Evolutionary conservation across 1,284 basidiomycete species (phyloP).

Genomic region (Kwoniella shivajii): DNA sequence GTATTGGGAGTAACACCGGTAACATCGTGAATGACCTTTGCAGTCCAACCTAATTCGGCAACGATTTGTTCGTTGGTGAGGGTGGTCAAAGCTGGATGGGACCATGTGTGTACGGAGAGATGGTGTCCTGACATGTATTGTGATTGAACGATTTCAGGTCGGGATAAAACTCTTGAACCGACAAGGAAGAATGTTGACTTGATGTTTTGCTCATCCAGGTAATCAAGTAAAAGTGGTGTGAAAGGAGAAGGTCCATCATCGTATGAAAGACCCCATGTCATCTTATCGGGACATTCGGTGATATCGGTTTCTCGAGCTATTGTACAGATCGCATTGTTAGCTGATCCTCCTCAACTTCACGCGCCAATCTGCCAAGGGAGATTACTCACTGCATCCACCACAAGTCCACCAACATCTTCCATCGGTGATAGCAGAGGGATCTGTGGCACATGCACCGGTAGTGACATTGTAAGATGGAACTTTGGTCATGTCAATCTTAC

Average conservation of each 20-base stretch:
- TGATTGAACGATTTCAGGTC: slow-evolving; percentile 72
- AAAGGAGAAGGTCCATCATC: slow-evolving; percentile 68
- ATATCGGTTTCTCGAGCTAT: slow-evolving; percentile 67
- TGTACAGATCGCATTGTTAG: background rate
- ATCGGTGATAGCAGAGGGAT: slow-evolving; percentile 63
- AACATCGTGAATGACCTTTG: slow-evolving; percentile 79
- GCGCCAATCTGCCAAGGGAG: too few relatives aligned
- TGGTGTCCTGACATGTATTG: slow-evolving; percentile 86
- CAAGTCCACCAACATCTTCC: slow-evolving; percentile 85
- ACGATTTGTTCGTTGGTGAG: slow-evolving; percentile 85
- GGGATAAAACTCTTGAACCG: slow-evolving; percentile 83
- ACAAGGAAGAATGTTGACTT: slow-evolving; percentile 89
- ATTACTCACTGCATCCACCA: slow-evolving; percentile 64
- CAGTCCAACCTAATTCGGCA: slow-evolving; percentile 90
- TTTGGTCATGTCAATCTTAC: slow-evolving; percentile 54
- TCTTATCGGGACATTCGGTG: slow-evolving; percentile 72
- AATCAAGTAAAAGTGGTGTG: slow-evolving; percentile 62
- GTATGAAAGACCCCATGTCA: slow-evolving; percentile 65
- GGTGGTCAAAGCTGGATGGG: slow-evolving; percentile 60
- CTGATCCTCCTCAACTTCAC: too few relatives aligned
- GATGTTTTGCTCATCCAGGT: slow-evolving; percentile 65
- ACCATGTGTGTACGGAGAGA: slow-evolving; percentile 57
- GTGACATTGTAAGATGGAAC: slow-evolving; percentile 44
- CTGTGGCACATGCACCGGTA: slow-evolving; percentile 60
- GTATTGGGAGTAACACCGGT: slow-evolving; percentile 79